A percentile compares a stretch with the other conserved stretches of the same genome.
These are phyloP conservation scores for Eucalyptus lansdowneana DNA, from an alignment of 345 rosid species.

Conservation along the genomic window DNA sequence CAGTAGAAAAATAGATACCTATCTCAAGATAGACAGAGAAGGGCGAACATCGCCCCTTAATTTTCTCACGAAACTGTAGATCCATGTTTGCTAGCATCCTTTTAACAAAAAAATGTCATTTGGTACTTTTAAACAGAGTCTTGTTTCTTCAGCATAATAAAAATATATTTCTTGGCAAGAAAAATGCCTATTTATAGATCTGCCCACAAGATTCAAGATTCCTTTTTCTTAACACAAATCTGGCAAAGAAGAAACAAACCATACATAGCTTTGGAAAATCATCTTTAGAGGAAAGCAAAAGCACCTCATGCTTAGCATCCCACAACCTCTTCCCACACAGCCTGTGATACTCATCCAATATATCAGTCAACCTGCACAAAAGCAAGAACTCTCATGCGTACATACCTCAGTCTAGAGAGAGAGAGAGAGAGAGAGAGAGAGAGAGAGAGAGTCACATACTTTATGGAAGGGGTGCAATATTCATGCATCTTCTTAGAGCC, in stretches of 20 bases:
- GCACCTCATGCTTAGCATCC: constrained; percentile 98
- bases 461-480: constrained; percentile 9
- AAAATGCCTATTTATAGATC: not conserved
- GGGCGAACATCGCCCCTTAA: constrained; percentile 33
- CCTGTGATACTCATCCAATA: constrained; percentile 73
- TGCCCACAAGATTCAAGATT: not conserved
- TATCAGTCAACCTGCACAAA: constrained; percentile 42
- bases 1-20: not conserved
- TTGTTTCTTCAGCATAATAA: not conserved
- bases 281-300: not conserved
- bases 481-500: constrained; percentile 36
- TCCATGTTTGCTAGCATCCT: constrained; percentile 26
- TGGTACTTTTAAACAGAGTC: not conserved
- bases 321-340: constrained; percentile 70
- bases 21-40: not conserved
- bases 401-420: not conserved
- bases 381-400: not conserved
- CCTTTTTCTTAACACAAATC: not conserved
- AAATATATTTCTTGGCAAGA: not conserved
- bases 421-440: not conserved
- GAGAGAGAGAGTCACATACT: not conserved
- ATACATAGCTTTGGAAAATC: not conserved
- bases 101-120: constrained; percentile 14
- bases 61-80: constrained; percentile 37
- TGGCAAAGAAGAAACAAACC: not conserved